Conservation (phyloP, 768 basidiomycete species). For the Hemileccinum rubropunctum region DNA sequence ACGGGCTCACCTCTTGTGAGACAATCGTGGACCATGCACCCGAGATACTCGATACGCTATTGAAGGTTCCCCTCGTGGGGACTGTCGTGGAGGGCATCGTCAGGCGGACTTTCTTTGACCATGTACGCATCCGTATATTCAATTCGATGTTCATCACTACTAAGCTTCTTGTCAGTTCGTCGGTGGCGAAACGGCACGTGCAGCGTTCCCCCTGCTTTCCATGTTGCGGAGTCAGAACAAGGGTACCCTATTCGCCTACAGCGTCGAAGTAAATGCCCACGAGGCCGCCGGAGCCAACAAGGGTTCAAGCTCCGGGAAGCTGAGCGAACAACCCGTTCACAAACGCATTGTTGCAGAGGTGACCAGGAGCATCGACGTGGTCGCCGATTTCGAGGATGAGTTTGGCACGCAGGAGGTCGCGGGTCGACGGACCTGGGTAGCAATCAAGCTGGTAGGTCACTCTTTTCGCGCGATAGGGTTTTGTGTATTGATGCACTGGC, state of each 20-base stretch:
- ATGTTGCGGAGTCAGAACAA: conserved; percentile 63
- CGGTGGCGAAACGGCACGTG: conserved; percentile 78
- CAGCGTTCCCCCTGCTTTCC: conserved; percentile 61
- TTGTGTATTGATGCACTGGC: background rate
- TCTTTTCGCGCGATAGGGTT: background rate
- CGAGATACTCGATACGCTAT: conserved; percentile 50
- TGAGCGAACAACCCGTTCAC: conserved; percentile 38
- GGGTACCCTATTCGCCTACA: conserved; percentile 79
- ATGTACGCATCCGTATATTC: conserved; percentile 42
- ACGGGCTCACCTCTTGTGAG: conserved; percentile 76
- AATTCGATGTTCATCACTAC: background rate
- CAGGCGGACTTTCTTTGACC: conserved; percentile 80
- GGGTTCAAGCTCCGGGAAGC: background rate
- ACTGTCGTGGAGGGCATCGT: conserved; percentile 67
- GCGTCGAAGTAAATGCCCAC: conserved; percentile 75
- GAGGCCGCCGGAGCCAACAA: conserved; percentile 38
- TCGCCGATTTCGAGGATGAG: conserved; percentile 75
- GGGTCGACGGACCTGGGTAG: conserved; percentile 74
- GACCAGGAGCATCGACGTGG: conserved; percentile 70
- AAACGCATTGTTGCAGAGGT: conserved; percentile 74
- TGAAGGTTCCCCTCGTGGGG: conserved; percentile 51
- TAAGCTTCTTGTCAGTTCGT: conserved; percentile 58
- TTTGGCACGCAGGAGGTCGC: conserved; percentile 20
- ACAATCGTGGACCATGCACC: conserved; percentile 75
- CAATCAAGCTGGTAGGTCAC: conserved; percentile 70